Percentiles rank a stretch among this genome's conserved stretches.
phyloP scores from a whole-genome alignment of 441 rosid species.

The Gossypium schwendimanii region DNA sequence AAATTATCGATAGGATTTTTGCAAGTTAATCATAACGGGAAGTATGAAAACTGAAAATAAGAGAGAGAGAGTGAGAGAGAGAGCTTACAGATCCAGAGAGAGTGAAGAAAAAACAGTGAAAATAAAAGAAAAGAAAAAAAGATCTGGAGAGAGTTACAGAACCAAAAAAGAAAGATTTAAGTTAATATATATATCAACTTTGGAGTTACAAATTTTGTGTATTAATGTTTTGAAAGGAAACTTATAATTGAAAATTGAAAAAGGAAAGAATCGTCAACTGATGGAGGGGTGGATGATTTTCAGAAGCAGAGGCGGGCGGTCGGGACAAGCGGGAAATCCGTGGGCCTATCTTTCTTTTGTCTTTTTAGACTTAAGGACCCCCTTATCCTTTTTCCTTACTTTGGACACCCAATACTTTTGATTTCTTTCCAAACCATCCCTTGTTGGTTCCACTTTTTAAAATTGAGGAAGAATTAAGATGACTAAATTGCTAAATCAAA shows the following conservation, averaged over 20 bases:
- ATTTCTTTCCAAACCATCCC: not conserved
- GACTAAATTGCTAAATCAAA: too few species aligned
- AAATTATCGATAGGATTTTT: not conserved
- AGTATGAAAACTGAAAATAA: not conserved
- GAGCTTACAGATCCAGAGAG: slow-evolving; percentile 40
- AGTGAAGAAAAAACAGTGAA: slow-evolving; percentile 6
- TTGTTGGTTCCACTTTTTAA: not conserved
- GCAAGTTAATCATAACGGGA: not conserved
- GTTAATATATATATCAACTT: not conserved
- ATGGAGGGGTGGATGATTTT: not conserved
- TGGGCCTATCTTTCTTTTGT: not conserved
- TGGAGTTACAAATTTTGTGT: not conserved
- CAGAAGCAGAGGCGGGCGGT: not conserved
- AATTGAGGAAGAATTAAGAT: too few species aligned
- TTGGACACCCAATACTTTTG: not conserved
- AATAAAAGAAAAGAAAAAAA: not conserved
- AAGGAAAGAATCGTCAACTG: not conserved
- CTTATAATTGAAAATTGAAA: slow-evolving; percentile 5
- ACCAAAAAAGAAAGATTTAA: not conserved
- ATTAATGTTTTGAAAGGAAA: not conserved
- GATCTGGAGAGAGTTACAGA: not conserved
- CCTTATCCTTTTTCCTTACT: not conserved
- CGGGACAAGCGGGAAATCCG: slow-evolving; percentile 35
- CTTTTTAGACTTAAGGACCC: not conserved
- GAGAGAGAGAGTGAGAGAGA: not conserved